Conservation (phyloP, 768 basidiomycete species). For the Russula ochroleuca region DNA sequence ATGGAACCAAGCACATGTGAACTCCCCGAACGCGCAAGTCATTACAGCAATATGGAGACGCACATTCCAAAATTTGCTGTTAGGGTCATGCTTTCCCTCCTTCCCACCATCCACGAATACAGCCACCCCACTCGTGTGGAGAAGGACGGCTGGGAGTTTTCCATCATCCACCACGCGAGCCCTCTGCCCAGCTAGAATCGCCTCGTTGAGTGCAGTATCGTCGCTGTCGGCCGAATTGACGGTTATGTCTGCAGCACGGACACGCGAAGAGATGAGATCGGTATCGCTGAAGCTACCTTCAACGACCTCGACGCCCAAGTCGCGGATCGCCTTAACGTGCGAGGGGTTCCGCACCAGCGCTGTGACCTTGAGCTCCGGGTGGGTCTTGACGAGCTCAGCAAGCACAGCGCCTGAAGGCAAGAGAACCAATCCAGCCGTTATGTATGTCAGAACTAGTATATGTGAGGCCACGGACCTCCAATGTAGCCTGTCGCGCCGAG, state of each 20-base stretch:
- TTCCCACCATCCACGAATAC: conserved; percentile 6
- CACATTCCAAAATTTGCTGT: conserved; percentile 12
- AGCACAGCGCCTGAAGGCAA: conserved; percentile 6
- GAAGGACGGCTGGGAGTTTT: background rate
- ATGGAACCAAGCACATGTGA: background rate
- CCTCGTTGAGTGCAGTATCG: background rate
- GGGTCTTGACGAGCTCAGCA: background rate
- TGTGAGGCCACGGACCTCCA: conserved; percentile 7
- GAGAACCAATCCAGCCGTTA: background rate
- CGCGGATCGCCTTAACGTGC: background rate
- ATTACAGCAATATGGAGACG: background rate
- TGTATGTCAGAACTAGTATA: background rate
- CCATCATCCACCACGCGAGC: conserved; percentile 8
- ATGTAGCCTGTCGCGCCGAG: conserved; percentile 21
- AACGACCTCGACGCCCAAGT: conserved; percentile 3
- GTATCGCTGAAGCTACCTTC: conserved; percentile 8
- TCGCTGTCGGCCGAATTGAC: conserved; percentile 17
- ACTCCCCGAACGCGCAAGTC: background rate
- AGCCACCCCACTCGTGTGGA: conserved; percentile 18
- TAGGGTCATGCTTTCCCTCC: conserved; percentile 15
- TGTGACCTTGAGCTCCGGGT: conserved; percentile 4
- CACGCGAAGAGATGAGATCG: conserved; percentile 7
- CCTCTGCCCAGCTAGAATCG: conserved; percentile 16
- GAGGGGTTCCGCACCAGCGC: conserved; percentile 15
- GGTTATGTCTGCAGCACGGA: conserved; percentile 9